Base-by-base conservation (phyloP, 768 basidiomycete genomes). In the Termitomyces sp. region DNA sequence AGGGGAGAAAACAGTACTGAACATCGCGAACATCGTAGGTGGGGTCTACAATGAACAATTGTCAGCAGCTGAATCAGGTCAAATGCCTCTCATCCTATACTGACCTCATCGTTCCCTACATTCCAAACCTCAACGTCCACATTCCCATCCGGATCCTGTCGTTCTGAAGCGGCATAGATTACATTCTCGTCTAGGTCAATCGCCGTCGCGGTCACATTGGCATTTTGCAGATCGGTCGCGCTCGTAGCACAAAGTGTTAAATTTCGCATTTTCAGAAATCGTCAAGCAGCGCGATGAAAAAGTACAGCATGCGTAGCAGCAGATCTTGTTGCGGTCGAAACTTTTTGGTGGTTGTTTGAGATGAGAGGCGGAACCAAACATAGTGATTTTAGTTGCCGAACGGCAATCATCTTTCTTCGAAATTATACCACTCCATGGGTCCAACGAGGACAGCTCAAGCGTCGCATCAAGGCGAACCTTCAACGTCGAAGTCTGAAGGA, bases 121-220 rank as follows among this genome's bases (percentile, higher is more conserved):
- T 71, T 84, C 84, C 87, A 88, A 38, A 92, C 71, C 61, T 84
- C 80, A 11, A 91, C 77, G 22, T 80, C 79, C 7, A 86, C 81
- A 44, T 82, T 80, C 7, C 78, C 80, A 62, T 84, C 83, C 46
- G 68, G 66, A 61, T 73, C 75, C 57, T 67, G 67, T 53, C 70
- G 66, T 69, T 89, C 89, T 1, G 85, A 83, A 13, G 82, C 78
- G n/a, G 79, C 78, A 70, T 86, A 90, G 45, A 85, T 68, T 1
- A 76, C 74, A 67, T 84, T 79, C 68, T 87, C 83, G 71, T 92
- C 89, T 35, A 86, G 73, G 74, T 92, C 88, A 65, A 88, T 72
- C 1, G 85, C 77, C 13, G 81, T 77, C 4, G 81, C 76, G 11
- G 79, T 74, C 48, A 88, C 69, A 44, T 75, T 74, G 8, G 74